Evolutionary conservation across 208 protist genomes (phyloP), one percentile per base, ranked within the genome.

Genomic region (Trypanosoma cruzi): DNA sequence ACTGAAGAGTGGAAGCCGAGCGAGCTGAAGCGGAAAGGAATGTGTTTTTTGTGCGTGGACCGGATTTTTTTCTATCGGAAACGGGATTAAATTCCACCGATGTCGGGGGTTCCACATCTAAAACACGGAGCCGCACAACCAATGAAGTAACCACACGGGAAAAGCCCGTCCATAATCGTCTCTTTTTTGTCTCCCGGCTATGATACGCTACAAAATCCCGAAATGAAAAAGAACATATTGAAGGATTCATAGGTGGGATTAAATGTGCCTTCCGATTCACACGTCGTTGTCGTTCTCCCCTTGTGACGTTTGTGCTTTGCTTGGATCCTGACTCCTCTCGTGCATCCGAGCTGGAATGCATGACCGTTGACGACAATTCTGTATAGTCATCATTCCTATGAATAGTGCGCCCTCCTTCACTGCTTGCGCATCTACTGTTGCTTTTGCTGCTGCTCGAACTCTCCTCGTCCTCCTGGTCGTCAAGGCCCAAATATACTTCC

Each of bases 61-160:
- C 26, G 7, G 20, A 42, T 5, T 10, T 60, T 40, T 20, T 40
- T 31, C 55, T 22, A 1, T 20, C 5, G 14, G 34, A 4, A 10
- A 10, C 1, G 1, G 55, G 13, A 4, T 10, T 34, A 18, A 8
- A 1, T 1, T 60, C 31, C 55, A 10, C 29, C 2, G 31, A 18
- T 18, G 18, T 6, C 48, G 48, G 48, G 48, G 22, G 6, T 26
- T n/a, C 63, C 14, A 42, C 55, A 64, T 92, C 85, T 18, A 96
- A 75, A 22, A 94, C 72, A 52, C 78, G 80, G 40, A 92, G 78
- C 6, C 88, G 85, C 32, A 84, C 84, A 24, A 90, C 65, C 13
- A 96, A 71, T 24, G 85, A 90, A 22, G 80, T 83, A 18, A 96
- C 67, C 26, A 96, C 28, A 26, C 46, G 48, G 31, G 48, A 34